Evolutionary conservation across 176 grass and related monocot species (phyloP), one percentile per base, ranked within the genome.

Genomic region (Metroxylon sagu): DNA sequence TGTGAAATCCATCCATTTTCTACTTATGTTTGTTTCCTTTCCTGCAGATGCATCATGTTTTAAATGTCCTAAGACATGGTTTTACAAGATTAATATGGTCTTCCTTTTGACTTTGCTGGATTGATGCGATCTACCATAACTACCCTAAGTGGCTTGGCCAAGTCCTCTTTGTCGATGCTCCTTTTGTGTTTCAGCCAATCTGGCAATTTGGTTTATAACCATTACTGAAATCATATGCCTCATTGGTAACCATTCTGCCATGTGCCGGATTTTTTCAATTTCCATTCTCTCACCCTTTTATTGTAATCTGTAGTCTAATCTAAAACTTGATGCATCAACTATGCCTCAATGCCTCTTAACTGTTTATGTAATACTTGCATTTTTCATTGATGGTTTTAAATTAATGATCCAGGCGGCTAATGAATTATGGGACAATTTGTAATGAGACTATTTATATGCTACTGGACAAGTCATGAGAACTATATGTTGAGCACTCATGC

Each of bases 101-200:
- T 39, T 43, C 50, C 43, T 55, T 35, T 2, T 75, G n/a, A 2
- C 4, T 49, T 66, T 67, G 16, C 18, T 72, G 92, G 93, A 85
- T 97, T 6, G 78, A 91, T 61, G 81, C 92, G 28, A 91, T 91
- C 76, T 97, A 97, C 71, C 85, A 83, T 72, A 91, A 97, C 84
- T 91, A 97, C 53, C 93, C 81, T 0, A 91, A 85, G 74, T 65
- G 87, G 78, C 83, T 97, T 16, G 81, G 93, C 18, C 72, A 88
- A 57, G 81, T 97, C 54, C 73, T 97, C 54, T 91, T 97, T 48
- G 93, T 92, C 2, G 83, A 97, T 80, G 81, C 93, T 12, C 87
- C 87, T 17, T 88, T 88, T 57, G 63, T 97, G 60, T 97, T 97
- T 69, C 81, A 88, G 60, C 81, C 93, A 17, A 74, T 97, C 75